phyloP scores from a whole-genome alignment of 108 stramenopile genomes.

The Conticribra guillardii region DNA sequence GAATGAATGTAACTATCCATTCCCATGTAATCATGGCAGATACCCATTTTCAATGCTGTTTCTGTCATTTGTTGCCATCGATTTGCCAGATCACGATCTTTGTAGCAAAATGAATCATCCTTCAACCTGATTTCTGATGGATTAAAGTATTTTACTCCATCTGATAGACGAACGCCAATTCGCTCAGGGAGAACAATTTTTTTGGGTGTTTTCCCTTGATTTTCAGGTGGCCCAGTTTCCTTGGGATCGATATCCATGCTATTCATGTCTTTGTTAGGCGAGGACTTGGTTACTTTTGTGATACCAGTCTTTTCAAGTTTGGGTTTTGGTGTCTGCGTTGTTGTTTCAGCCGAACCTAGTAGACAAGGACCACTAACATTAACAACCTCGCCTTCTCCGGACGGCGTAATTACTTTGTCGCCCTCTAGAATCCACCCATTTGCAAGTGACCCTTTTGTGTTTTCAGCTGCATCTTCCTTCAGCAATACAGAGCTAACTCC shows the following conservation, averaged over 20 bases:
- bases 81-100: slow-evolving; percentile 54
- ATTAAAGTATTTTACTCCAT: slow-evolving; percentile 25
- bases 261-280: slow-evolving; percentile 34
- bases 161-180: slow-evolving; percentile 24
- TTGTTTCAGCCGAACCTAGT: slow-evolving; percentile 3
- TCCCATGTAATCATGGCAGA: slow-evolving; percentile 56
- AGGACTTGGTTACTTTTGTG: too few species aligned
- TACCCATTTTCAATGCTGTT: slow-evolving; percentile 51
- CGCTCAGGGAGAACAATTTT: slow-evolving; percentile 5
- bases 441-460: slow-evolving; percentile 25
- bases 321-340: too few species aligned
- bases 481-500: slow-evolving; percentile 46
- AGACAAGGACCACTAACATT: slow-evolving; percentile 36
- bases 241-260: slow-evolving; percentile 41
- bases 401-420: slow-evolving; percentile 75
- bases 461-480: background rate
- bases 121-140: slow-evolving; percentile 33
- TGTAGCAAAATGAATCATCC: slow-evolving; percentile 31
- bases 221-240: background rate
- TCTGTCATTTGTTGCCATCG: slow-evolving; percentile 75
- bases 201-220: background rate
- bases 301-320: background rate
- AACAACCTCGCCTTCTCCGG: slow-evolving; percentile 67
- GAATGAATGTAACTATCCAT: slow-evolving; percentile 46
- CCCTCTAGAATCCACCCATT: slow-evolving; percentile 81